These are phyloP conservation scores for Boletus semigastroideus DNA, from an alignment of 1,284 basidiomycete species.

Conservation along the genomic window DNA sequence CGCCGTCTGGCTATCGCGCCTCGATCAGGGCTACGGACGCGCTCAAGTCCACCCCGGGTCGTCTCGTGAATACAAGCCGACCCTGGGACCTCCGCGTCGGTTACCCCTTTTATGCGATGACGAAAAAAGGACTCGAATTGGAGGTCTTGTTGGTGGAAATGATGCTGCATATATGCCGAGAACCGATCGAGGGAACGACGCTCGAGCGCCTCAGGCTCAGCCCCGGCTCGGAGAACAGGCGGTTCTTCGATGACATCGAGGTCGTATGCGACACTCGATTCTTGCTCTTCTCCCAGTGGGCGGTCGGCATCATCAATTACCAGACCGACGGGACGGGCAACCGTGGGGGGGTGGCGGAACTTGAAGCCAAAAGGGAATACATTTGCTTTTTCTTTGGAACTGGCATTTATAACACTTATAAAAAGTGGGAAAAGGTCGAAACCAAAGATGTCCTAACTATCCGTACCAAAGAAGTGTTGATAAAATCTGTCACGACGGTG, in stretches of 20 bases:
- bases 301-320: conserved; percentile 26
- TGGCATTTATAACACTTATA: conserved; percentile 19
- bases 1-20: conserved; percentile 17
- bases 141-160: conserved; percentile 23
- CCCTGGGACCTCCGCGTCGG: conserved; percentile 13
- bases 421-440: conserved; percentile 24
- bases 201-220: conserved; percentile 14
- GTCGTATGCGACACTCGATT: conserved; percentile 16
- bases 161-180: conserved; percentile 21
- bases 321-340: conserved; percentile 19
- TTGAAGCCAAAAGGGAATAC: conserved; percentile 18
- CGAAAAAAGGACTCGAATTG: conserved; percentile 23
- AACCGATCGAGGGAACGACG: conserved; percentile 7
- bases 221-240: conserved; percentile 11
- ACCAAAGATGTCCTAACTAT: conserved; percentile 18
- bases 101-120: conserved; percentile 21
- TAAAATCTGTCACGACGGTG: conserved; percentile 10
- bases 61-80: conserved; percentile 1
- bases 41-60: background rate
- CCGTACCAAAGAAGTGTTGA: conserved; percentile 19
- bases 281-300: conserved; percentile 24
- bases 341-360: conserved; percentile 10
- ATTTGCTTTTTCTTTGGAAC: conserved; percentile 24
- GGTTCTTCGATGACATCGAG: conserved; percentile 14
- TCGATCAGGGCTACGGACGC: background rate